Evolutionary conservation across 192 early-diverging fungal species (phyloP).

Genomic region (Backusella circina): DNA sequence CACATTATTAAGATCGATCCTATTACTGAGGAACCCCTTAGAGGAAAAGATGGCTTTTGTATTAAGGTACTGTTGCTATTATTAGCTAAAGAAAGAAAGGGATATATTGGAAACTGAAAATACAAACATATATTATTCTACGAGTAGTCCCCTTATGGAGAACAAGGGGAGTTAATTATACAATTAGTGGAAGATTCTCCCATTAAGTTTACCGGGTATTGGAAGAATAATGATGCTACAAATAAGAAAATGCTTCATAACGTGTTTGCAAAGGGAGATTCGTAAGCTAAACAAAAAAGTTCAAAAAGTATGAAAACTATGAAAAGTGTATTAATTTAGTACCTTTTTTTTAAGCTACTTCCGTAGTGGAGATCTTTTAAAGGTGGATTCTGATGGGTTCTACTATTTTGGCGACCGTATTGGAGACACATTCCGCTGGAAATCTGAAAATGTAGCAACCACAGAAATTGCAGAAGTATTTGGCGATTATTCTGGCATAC

Average conservation of each 20-base stretch:
- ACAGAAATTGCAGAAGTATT: constrained; percentile 59
- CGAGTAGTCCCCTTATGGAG: constrained; percentile 28
- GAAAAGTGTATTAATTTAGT: neutral
- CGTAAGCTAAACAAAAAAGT: constrained; percentile 16
- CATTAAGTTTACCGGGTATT: constrained; percentile 42
- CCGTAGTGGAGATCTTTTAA: constrained; percentile 60
- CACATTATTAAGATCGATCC: constrained; percentile 57
- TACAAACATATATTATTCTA: neutral
- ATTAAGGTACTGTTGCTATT: constrained; percentile 26
- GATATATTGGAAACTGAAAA: neutral
- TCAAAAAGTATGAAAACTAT: neutral
- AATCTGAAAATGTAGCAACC: constrained; percentile 56
- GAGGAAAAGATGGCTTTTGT: constrained; percentile 50
- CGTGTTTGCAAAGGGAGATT: constrained; percentile 59
- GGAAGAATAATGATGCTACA: constrained; percentile 43
- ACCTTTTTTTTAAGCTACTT: constrained; percentile 25
- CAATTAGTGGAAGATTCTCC: constrained; percentile 27
- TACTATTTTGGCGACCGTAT: constrained; percentile 65
- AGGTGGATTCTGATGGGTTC: constrained; percentile 42
- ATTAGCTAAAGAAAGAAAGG: neutral
- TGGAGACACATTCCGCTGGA: constrained; percentile 75
- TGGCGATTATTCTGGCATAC: constrained; percentile 44
- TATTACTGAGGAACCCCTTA: constrained; percentile 49
- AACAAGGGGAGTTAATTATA: constrained; percentile 58
- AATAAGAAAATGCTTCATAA: constrained; percentile 46